Evolutionary conservation across 179 eudicot genomes (phyloP).

Genomic region (Silene noctiflora): DNA sequence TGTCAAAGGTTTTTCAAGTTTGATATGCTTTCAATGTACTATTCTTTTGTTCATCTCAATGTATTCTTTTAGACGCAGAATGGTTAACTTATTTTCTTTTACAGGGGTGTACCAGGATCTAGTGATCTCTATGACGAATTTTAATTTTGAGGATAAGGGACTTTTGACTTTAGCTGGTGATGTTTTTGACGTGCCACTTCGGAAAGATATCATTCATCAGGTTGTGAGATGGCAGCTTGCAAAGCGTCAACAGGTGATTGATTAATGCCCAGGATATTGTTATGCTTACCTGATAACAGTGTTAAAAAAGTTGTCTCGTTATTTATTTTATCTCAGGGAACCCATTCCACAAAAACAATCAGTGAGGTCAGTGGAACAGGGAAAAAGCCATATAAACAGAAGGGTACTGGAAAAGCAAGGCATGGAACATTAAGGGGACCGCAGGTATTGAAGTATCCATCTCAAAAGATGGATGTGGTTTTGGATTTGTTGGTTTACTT

Average conservation of each 20-base stretch:
- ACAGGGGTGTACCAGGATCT: constrained; percentile 73
- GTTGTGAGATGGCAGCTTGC: constrained; percentile 99
- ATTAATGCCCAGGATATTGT: neutral
- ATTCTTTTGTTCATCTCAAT: neutral
- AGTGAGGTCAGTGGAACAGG: constrained; percentile 99
- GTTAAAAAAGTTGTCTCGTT: neutral
- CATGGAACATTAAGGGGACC: constrained; percentile 83
- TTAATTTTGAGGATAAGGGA: constrained; percentile 83
- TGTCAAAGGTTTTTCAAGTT: neutral
- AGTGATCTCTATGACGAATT: constrained; percentile 80
- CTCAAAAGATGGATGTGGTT: neutral
- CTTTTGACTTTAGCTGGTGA: constrained; percentile 85
- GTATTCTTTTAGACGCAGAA: neutral
- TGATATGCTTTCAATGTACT: neutral
- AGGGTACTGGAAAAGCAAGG: constrained; percentile 89
- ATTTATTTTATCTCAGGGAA: constrained; percentile 50
- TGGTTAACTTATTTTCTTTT: constrained; percentile 21
- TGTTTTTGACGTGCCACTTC: constrained; percentile 93
- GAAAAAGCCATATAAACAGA: constrained; percentile 80
- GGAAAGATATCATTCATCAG: constrained; percentile 93
- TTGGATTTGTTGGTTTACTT: neutral
- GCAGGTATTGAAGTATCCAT: constrained; percentile 49
- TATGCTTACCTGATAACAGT: neutral
- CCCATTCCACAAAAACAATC: constrained; percentile 95
- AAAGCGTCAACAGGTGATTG: constrained; percentile 83